phyloP scores from a whole-genome alignment of 129 eudicot genomes.

The Oenanthe sinensis region DNA sequence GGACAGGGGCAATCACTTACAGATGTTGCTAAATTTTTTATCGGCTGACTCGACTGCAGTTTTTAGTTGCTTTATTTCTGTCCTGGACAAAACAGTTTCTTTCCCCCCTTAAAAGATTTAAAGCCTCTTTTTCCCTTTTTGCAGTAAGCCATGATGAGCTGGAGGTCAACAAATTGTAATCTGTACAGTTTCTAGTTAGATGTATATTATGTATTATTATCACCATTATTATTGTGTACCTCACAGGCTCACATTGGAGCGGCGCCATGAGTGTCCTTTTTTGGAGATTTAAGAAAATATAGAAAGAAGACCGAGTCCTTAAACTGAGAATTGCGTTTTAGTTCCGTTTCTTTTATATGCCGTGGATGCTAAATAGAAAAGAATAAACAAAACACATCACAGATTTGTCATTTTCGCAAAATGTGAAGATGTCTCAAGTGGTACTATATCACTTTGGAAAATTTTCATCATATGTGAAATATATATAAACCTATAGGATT shows the following conservation, averaged over 20 bases:
- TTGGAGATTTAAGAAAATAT: neutral
- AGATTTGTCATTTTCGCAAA: no score
- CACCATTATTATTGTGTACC: conserved; percentile 15
- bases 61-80: neutral
- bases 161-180: conserved; percentile 39
- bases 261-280: neutral
- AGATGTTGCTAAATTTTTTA: conserved; percentile 20
- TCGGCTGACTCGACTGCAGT: conserved; percentile 10
- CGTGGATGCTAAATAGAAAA: no score
- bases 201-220: conserved; percentile 65
- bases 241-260: neutral
- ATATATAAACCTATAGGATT: no score
- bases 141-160: conserved; percentile 29
- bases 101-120: neutral
- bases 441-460: no score
- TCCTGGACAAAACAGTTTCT: conserved; percentile 18
- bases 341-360: neutral
- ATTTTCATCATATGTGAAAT: no score
- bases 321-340: neutral
- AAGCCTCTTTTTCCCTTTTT: conserved; percentile 19
- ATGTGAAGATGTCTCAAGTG: no score
- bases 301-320: neutral
- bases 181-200: conserved; percentile 57
- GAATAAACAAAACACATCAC: no score
- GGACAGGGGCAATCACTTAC: conserved; percentile 5